phyloP scores from a whole-genome alignment of 495 filamentous ascomycete species.

The Penicillium angulare region DNA sequence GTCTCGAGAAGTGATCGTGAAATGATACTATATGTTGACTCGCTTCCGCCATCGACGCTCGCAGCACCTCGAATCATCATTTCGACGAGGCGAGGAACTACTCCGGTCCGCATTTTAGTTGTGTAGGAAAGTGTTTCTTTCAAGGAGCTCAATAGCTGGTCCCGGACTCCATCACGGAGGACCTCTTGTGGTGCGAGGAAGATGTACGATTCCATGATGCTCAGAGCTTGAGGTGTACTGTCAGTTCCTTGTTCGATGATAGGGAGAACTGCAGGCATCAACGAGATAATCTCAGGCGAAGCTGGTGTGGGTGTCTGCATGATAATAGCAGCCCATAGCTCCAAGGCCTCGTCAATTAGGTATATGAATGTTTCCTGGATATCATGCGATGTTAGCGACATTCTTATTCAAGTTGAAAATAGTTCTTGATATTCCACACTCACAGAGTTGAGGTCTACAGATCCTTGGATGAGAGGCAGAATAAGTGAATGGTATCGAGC shows the following conservation, averaged over 20 bases:
- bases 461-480: conserved; percentile 73
- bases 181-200: conserved; percentile 73
- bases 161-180: conserved; percentile 61
- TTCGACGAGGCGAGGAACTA: conserved; percentile 67
- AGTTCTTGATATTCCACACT: conserved; percentile 12
- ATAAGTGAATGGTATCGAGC: conserved; percentile 69
- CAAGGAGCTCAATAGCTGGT: conserved; percentile 56
- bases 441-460: conserved; percentile 74
- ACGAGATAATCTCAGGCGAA: conserved; percentile 61
- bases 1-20: conserved; percentile 65
- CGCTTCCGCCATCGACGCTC: conserved; percentile 65
- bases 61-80: conserved; percentile 68
- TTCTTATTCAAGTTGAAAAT: not conserved
- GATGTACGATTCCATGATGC: conserved; percentile 78
- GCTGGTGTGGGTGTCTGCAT: conserved; percentile 65
- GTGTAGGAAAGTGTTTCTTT: conserved; percentile 50
- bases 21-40: conserved; percentile 62
- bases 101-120: conserved; percentile 63
- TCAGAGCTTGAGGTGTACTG: conserved; percentile 64
- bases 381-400: not conserved
- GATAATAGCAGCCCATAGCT: conserved; percentile 81
- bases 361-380: conserved; percentile 70
- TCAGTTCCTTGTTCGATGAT: conserved; percentile 70
- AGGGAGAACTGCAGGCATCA: conserved; percentile 66
- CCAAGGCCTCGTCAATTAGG: conserved; percentile 86